A percentile compares a stretch with the other conserved stretches of the same genome.
phyloP scores from a whole-genome alignment of 208 protist genomes.

The Phytomonas sp. region DNA sequence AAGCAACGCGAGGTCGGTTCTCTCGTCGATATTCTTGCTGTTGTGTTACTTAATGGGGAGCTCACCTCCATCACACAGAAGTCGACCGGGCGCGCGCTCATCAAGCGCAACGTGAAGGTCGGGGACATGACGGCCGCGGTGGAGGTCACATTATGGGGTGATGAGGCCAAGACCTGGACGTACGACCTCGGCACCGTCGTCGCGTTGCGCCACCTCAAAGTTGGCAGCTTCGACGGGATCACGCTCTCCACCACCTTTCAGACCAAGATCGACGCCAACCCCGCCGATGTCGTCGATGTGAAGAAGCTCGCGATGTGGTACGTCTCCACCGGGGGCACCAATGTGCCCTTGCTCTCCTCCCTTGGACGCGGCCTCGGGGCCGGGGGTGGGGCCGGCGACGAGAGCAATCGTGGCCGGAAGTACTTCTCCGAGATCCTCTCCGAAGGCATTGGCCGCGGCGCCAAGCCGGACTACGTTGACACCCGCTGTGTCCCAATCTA shows the following conservation, averaged over 20 bases:
- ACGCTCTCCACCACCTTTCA: conserved; percentile 78
- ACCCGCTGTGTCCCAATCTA: conserved; percentile 86
- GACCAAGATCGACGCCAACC: conserved; percentile 79
- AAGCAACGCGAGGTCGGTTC: conserved; percentile 83
- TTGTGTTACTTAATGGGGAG: conserved; percentile 70
- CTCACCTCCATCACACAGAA: conserved; percentile 69
- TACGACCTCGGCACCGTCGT: conserved; percentile 61
- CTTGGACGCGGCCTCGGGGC: conserved; percentile 24
- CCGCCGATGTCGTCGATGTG: conserved; percentile 54
- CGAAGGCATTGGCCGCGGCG: conserved; percentile 64
- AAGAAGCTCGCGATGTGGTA: conserved; percentile 85
- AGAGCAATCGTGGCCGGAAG: conserved; percentile 73
- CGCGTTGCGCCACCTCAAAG: conserved; percentile 75
- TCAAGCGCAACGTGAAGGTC: conserved; percentile 76
- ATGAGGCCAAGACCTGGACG: conserved; percentile 68
- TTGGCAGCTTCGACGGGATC: conserved; percentile 81
- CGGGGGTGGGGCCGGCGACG: conserved; percentile 21
- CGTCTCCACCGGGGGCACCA: conserved; percentile 67
- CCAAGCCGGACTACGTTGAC: conserved; percentile 82
- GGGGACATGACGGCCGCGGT: conserved; percentile 72
- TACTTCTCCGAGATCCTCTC: conserved; percentile 76
- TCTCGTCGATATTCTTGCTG: conserved; percentile 75
- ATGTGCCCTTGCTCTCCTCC: conserved; percentile 67
- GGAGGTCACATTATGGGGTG: conserved; percentile 87
- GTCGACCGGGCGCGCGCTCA: conserved; percentile 71